Evolutionary conservation across 768 basidiomycete genomes (phyloP), one percentile per base, ranked within the genome.

Genomic region (Neoboletus magnificus): DNA sequence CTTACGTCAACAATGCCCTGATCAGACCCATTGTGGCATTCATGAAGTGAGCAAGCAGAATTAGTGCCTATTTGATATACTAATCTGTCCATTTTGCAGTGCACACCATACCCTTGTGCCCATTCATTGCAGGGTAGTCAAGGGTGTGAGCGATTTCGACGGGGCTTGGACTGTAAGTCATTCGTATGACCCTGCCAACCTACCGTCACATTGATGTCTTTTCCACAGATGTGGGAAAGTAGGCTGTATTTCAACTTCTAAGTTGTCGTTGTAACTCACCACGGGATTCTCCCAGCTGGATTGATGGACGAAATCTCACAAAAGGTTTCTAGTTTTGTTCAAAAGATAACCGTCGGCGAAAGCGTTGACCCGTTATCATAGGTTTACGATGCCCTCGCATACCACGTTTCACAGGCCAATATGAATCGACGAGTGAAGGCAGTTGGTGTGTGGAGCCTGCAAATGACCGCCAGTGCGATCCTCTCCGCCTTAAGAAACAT

Each of bases 1-100:
- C 91, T 42, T 92, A 96, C 65, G 87, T 91, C 58, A 97, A 96
- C 65, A 91, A 87, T 65, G 97, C 97, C 22, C 75, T 98, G 25
- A 88, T 97, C 45, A 72, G 97, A 63, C 95, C 97, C 4, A 98
- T 99, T 59, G 97, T 98, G 16, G 96, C 93, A 1, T 99, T 99
- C 68, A 95, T 98, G 86, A 97, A 97, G 94, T 95, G 63, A 56
- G 87, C 77, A 9, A 35, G 7, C 36, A 16, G 35, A 10, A n/a
- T 16, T 9, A 11, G 12, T 57, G 23, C 9, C 40, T 29, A 41
- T 47, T 51, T 30, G 7, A 53, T 40, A 37, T 36, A 49, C 41
- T 54, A 13, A 55, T 20, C 20, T 29, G 10, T 32, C 16, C 22
- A 29, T 69, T 52, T 3, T 60, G 25, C 62, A 98, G 96, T 70